Evolutionary conservation across 495 filamentous ascomycete genomes (phyloP).

Genomic region (Xylaria longipes): DNA sequence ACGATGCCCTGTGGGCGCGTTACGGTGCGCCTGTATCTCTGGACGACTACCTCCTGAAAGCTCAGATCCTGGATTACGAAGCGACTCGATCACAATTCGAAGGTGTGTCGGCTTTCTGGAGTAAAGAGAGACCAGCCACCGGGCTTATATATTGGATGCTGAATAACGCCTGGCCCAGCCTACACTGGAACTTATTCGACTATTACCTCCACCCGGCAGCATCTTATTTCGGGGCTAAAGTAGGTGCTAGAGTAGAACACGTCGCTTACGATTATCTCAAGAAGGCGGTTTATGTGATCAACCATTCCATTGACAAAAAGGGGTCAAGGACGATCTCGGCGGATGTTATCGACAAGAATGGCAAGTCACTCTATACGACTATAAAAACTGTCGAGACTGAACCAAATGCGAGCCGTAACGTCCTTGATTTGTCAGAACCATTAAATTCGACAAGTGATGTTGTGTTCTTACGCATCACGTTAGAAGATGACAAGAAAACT

Average conservation of each 20-base stretch:
- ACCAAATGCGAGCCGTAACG: conserved; percentile 48
- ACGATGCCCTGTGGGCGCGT: conserved; percentile 58
- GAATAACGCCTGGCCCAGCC: conserved; percentile 67
- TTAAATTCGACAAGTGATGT: conserved; percentile 50
- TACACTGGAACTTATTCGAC: conserved; percentile 73
- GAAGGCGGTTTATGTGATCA: conserved; percentile 60
- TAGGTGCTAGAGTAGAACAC: conserved; percentile 59
- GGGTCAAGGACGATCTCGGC: conserved; percentile 54
- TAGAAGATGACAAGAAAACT: conserved; percentile 43
- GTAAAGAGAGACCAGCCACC: conserved; percentile 59
- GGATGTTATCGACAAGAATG: conserved; percentile 56
- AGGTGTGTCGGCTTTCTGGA: conserved; percentile 59
- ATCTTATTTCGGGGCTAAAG: conserved; percentile 66
- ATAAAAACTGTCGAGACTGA: conserved; percentile 37
- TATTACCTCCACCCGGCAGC: conserved; percentile 66
- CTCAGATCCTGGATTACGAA: conserved; percentile 69
- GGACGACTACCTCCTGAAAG: conserved; percentile 61
- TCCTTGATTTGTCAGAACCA: conserved; percentile 40
- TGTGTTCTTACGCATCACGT: conserved; percentile 58
- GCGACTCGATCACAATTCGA: conserved; percentile 67
- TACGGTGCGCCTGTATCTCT: conserved; percentile 59
- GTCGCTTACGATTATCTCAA: conserved; percentile 61
- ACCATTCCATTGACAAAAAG: conserved; percentile 53
- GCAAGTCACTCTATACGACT: conserved; percentile 46
- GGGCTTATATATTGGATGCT: conserved; percentile 74